Percentiles rank a stretch among this genome's conserved stretches.
These are phyloP conservation scores for Schizopora paradoxa DNA, from an alignment of 1,284 basidiomycete species.

Conservation along the genomic window DNA sequence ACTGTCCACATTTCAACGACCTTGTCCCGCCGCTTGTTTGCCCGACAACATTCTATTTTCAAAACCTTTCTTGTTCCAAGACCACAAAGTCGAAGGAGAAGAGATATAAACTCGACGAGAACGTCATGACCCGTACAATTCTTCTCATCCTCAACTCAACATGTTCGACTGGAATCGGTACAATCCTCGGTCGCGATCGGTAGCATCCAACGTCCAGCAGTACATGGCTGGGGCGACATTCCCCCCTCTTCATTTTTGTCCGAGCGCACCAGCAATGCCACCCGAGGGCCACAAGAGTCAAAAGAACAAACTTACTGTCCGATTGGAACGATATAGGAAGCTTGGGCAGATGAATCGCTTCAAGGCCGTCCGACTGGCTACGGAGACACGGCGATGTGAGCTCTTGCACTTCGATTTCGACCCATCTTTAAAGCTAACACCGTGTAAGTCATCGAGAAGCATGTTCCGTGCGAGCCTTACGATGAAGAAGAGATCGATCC, in stretches of 20 bases:
- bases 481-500: slow-evolving; percentile 34
- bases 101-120: no score
- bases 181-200: no score
- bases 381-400: slow-evolving; percentile 27
- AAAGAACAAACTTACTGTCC: slow-evolving; percentile 37
- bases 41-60: no score
- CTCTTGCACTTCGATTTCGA: neutral
- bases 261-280: slow-evolving; percentile 33
- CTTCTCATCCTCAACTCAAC: no score
- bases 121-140: no score
- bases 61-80: no score
- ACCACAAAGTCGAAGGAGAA: no score
- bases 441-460: slow-evolving; percentile 33
- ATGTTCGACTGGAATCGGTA: no score
- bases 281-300: slow-evolving; percentile 41
- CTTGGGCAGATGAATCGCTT: slow-evolving; percentile 42
- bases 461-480: slow-evolving; percentile 33
- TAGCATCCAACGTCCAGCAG: slow-evolving; percentile 34
- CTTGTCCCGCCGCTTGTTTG: no score
- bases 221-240: slow-evolving; percentile 44
- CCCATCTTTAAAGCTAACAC: slow-evolving; percentile 10
- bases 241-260: slow-evolving; percentile 39
- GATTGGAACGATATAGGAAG: slow-evolving; percentile 42
- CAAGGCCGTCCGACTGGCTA: slow-evolving; percentile 26
- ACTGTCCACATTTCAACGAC: no score